Evolutionary conservation across 2,329 filamentous ascomycete species (phyloP).

Genomic region (Colletotrichum abscissum): DNA sequence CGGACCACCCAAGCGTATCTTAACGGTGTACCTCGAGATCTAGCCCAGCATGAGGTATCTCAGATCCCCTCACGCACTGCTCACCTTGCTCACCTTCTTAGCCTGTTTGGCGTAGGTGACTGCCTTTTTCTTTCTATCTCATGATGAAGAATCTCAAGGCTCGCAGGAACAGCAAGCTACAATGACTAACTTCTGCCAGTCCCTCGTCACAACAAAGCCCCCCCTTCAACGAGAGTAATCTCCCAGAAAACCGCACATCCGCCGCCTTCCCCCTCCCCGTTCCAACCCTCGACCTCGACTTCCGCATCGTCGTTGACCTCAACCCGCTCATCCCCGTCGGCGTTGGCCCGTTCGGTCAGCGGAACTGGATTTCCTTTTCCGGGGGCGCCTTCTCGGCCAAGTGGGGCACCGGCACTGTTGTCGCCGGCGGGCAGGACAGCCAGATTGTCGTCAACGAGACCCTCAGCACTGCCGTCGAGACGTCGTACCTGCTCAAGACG

Average conservation of each 20-base stretch:
- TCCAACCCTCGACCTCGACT: conserved; percentile 60
- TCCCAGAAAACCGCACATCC: conserved; percentile 50
- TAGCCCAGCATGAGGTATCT: conserved; percentile 20
- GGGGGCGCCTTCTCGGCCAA: conserved; percentile 60
- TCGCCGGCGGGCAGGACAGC: conserved; percentile 51
- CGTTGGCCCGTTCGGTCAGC: conserved; percentile 50
- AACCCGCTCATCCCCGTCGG: conserved; percentile 57
- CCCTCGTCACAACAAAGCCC: neutral
- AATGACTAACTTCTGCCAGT: neutral
- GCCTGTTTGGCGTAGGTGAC: neutral
- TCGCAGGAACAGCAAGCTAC: neutral
- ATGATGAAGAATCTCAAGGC: neutral
- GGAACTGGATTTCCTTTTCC: conserved; percentile 62
- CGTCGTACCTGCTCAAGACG: conserved; percentile 61
- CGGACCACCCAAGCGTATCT: neutral
- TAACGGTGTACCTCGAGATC: neutral
- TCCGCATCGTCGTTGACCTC: conserved; percentile 60
- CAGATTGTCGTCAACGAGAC: conserved; percentile 44
- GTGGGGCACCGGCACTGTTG: conserved; percentile 60
- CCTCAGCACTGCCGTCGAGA: conserved; percentile 51
- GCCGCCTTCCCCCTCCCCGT: conserved; percentile 56
- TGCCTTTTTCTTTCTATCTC: neutral
- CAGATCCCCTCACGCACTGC: neutral
- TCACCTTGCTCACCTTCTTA: neutral
- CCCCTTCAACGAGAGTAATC: conserved; percentile 22